Conservation (phyloP, 805 yeast genomes). For the Sungouiella blattae region DNA sequence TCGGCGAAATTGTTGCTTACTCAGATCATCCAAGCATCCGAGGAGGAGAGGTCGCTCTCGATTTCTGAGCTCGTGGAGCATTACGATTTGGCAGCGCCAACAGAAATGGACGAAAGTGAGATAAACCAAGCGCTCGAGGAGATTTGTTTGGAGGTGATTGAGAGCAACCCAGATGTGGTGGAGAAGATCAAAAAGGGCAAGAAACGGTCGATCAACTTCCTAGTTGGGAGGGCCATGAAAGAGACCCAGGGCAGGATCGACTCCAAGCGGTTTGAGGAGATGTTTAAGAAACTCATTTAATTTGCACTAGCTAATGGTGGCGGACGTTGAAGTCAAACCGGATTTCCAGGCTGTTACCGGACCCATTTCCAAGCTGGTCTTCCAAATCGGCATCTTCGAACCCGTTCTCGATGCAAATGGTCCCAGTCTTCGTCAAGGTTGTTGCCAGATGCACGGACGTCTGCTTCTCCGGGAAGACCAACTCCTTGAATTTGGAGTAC, state of each 20-base stretch:
- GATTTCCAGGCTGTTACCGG: background rate
- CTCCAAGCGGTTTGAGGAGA: conserved; percentile 27
- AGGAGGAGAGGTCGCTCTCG: conserved; percentile 24
- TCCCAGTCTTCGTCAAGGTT: background rate
- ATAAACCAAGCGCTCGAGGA: conserved; percentile 30
- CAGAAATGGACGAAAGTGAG: conserved; percentile 26
- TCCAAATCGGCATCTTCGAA: background rate
- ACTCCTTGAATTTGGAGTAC: conserved; percentile 10
- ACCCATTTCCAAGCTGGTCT: background rate
- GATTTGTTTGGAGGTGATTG: conserved; percentile 46
- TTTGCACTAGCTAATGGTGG: background rate
- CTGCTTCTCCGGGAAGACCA: conserved; percentile 9
- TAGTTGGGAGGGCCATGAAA: conserved; percentile 85
- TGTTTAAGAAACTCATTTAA: conserved; percentile 21
- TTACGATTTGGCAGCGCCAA: conserved; percentile 43
- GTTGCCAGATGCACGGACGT: conserved; percentile 4
- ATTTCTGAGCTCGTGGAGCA: conserved; percentile 49
- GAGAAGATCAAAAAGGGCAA: conserved; percentile 55
- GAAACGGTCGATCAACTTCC: conserved; percentile 64
- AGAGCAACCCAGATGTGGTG: conserved; percentile 51
- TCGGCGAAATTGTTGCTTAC: conserved; percentile 65
- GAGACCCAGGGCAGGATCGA: conserved; percentile 61
- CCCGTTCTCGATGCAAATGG: too few relatives aligned
- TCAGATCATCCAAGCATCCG: conserved; percentile 53
- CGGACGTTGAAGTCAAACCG: background rate